Evolutionary conservation across 306 rosid genomes (phyloP), one percentile per base, ranked within the genome.

Genomic region (Vigna nakashimae): DNA sequence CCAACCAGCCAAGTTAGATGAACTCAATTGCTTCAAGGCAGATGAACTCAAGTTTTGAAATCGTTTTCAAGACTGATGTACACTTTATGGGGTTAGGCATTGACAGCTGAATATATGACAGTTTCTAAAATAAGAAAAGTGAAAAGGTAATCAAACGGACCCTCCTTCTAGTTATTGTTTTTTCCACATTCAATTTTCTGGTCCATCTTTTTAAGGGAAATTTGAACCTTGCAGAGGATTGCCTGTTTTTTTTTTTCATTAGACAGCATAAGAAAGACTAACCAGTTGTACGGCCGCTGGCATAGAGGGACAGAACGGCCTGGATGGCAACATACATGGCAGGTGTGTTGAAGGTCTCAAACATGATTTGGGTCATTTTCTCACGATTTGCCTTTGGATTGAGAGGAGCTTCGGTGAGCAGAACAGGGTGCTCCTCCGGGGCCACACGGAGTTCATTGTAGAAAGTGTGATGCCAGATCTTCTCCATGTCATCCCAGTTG

Each of bases 401-500:
- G 14, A 93, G 94, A 79, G 98, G 98, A 7, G 98, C 98, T 83
- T 93, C 97, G 6, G 98, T 93, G 76, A 93, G 98, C n/a, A 93
- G 83, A 82, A 93, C 97, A 0, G 94, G 98, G 51, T 93, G 98
- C 79, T 93, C 98, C 78, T 93, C 94, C 12, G 97, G 98, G 48
- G 97, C 97, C 38, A 93, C 98, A 76, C 98, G 96, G 18, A 93
- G 91, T 68, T 93, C 98, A 82, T 93, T 93, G 85, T 90, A 92
- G 85, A 92, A 92, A 1, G 98, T 92, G 65, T 92, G 98, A 86
- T 92, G 97, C 96, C 96, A 92, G 55, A 92, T 92, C 82, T 92
- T 92, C 83, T 92, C 98, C 98, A 93, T 93, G 80, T 93, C 98
- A 87, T 93, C 98, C 96, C 94, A 93, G 56, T 93, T 93, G 83